A percentile compares a stretch with the other conserved stretches of the same genome.
Evolutionary conservation across 202 grass and related monocot species (phyloP).

Genomic region (Panicum hallii): DNA sequence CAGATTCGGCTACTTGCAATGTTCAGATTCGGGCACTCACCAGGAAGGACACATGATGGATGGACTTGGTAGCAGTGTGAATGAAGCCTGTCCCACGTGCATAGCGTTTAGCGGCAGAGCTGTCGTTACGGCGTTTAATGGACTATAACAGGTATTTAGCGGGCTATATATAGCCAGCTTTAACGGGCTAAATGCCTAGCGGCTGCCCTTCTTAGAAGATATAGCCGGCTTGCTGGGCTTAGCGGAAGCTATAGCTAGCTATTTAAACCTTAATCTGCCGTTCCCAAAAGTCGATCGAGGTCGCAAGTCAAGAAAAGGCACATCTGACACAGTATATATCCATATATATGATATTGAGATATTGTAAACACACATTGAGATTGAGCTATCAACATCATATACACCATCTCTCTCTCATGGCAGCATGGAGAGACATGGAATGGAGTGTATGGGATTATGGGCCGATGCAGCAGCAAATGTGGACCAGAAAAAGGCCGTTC

Average conservation of each 20-base stretch:
- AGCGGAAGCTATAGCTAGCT: no score
- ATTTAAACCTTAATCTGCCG: no score
- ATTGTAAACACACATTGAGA: background rate
- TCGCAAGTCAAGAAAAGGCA: slow-evolving; percentile 7
- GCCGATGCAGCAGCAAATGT: slow-evolving; percentile 11
- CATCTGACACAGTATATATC: background rate
- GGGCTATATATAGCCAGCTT: no score
- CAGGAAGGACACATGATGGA: background rate
- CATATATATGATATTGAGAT: background rate
- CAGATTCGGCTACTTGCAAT: slow-evolving; percentile 6
- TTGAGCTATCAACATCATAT: slow-evolving; percentile 24
- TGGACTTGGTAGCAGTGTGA: background rate
- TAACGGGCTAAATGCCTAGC: no score
- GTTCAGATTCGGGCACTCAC: background rate
- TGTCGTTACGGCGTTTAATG: no score
- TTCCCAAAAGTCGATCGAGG: slow-evolving; percentile 5
- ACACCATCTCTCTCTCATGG: background rate
- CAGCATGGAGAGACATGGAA: background rate
- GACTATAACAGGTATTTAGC: no score
- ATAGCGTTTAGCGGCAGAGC: no score
- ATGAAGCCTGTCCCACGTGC: background rate
- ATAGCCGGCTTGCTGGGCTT: no score
- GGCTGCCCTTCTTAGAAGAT: no score
- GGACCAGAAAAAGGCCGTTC: background rate
- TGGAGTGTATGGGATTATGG: slow-evolving; percentile 25